phyloP scores from a whole-genome alignment of 192 early-diverging fungal species.

The Oehlia diaphana region DNA sequence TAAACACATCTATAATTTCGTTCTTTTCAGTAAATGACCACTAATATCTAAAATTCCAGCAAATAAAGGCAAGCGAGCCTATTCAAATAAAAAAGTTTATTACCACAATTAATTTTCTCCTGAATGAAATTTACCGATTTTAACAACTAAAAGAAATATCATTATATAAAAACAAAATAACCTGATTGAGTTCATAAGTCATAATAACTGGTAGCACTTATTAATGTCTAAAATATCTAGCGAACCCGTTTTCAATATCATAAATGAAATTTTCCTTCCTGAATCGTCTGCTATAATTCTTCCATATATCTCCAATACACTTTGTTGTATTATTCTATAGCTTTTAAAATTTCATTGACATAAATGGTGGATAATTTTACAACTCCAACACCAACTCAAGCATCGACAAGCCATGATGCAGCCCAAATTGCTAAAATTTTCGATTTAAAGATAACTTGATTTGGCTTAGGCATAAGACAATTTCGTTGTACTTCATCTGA shows the following conservation, averaged over 20 bases:
- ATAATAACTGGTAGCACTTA: neutral
- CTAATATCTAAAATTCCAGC: neutral
- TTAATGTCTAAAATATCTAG: neutral
- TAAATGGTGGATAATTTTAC: neutral
- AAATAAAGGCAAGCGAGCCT: neutral
- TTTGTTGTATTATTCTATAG: neutral
- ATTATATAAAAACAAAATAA: neutral
- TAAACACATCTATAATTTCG: neutral
- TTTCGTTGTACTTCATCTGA: neutral
- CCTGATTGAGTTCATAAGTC: neutral
- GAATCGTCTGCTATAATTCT: neutral
- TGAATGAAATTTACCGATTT: neutral
- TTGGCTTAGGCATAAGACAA: neutral
- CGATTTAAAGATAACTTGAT: neutral
- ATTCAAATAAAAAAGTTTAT: neutral
- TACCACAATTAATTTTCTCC: no score
- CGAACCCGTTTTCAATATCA: neutral
- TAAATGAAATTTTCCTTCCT: neutral
- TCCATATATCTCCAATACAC: neutral
- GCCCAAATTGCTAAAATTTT: neutral
- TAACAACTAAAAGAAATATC: no score
- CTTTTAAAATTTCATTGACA: neutral
- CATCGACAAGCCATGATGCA: constrained; percentile 35
- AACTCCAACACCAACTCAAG: constrained; percentile 31
- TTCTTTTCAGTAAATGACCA: neutral